Evolutionary conservation across 2,329 filamentous ascomycete species (phyloP), one percentile per base, ranked within the genome.

Genomic region (Colletotrichum sp.): DNA sequence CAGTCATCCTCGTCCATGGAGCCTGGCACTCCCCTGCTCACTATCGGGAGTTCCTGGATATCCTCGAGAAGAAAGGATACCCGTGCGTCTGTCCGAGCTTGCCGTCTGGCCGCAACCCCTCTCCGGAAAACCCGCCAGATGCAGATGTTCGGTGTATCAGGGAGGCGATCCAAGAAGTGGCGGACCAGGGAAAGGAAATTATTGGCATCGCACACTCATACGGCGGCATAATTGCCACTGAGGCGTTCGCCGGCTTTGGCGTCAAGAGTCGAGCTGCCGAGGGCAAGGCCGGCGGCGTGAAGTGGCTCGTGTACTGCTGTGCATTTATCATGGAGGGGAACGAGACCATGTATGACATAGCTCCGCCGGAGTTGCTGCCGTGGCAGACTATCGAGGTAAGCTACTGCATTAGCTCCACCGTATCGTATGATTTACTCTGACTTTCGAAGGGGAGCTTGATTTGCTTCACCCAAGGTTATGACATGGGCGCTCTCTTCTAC

Each of bases 21-120:
- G 59, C 72, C 11, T 71, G 72, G 72, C 72, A 74, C 39, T 48
- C 55, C 57, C 67, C 67, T 22, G 59, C n/a, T 32, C 72, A 71
- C 59, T 66, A 74, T 19, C 36, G 25, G 25, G 22, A 39, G 9
- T 66, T 52, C 27, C 34, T 52, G 7, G 63, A 48, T 19, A 27
- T 66, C 27, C 63, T 66, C 22, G 25, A 32, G 19, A 19, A 39
- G 39, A 48, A 52, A 16, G 66, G 27, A 8, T 59, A 68, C 48
- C 66, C 66, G 25, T 55, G 44, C 48, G n/a, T 68, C 9, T 48
- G 44, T 52, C 44, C 66, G 48, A 59, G 19, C 28, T 22, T 57
- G 22, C 66, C 66, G 16, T 68, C 66, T n/a, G 28, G 44, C n/a
- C 16, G 19, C 48, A 25, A n/a, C 15, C 28, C 30, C 28, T 30